These are phyloP conservation scores for Kuraishia piskuri DNA, from an alignment of 805 yeast species.

Conservation along the genomic window DNA sequence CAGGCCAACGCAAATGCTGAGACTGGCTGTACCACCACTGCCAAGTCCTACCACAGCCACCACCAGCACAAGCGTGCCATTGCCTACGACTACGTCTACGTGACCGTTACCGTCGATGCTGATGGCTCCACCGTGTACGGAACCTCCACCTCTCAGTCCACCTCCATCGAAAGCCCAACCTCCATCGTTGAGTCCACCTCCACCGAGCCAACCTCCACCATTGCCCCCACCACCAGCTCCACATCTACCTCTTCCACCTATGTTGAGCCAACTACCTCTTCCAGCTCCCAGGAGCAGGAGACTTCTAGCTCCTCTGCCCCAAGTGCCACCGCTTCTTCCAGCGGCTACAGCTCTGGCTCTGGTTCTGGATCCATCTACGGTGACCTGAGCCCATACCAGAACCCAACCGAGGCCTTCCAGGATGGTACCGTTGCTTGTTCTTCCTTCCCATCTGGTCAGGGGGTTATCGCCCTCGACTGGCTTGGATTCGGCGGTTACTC, in stretches of 20 bases:
- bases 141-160: slow-evolving; percentile 7
- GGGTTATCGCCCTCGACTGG: slow-evolving; percentile 69
- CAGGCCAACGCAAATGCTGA: slow-evolving; percentile 27
- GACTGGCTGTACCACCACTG: slow-evolving; percentile 32
- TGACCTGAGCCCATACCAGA: slow-evolving; percentile 46
- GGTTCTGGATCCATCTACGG: slow-evolving; percentile 34
- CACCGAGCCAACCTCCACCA: slow-evolving; percentile 14
- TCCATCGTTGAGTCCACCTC: slow-evolving; percentile 12
- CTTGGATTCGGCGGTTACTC: slow-evolving; percentile 80
- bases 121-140: slow-evolving; percentile 32
- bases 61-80: slow-evolving; percentile 54
- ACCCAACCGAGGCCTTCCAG: slow-evolving; percentile 53
- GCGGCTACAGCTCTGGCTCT: slow-evolving; percentile 11
- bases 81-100: slow-evolving; percentile 37
- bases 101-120: slow-evolving; percentile 44
- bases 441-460: slow-evolving; percentile 71
- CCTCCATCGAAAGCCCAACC: slow-evolving; percentile 5
- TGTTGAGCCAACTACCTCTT: slow-evolving; percentile 9
- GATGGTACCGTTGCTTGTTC: slow-evolving; percentile 68
- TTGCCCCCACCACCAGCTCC: slow-evolving; percentile 11
- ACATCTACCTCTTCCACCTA: slow-evolving; percentile 14
- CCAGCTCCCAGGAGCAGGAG: slow-evolving; percentile 4
- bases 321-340: slow-evolving; percentile 14
- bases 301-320: slow-evolving; percentile 15
- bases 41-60: slow-evolving; percentile 39